Conservation (phyloP, 352 stramenopile genomes). For the Phytophthora crassamura region DNA sequence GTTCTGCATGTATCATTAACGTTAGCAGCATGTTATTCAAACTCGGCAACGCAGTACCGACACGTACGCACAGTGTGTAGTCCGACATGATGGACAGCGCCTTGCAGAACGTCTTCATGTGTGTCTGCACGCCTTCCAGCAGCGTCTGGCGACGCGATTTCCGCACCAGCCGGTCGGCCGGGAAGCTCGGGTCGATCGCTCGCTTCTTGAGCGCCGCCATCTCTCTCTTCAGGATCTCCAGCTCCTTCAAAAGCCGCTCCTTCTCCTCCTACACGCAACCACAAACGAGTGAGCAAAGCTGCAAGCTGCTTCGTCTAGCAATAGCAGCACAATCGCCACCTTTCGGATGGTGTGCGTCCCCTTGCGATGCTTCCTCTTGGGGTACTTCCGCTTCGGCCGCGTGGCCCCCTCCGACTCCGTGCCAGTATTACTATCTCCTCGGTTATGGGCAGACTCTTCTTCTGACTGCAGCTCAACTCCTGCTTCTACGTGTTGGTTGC, state of each 20-base stretch:
- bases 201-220: slow-evolving; percentile 41
- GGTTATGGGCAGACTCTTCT: background rate
- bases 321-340: slow-evolving; percentile 7
- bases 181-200: slow-evolving; percentile 15
- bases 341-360: slow-evolving; percentile 41
- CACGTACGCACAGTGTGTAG: slow-evolving; percentile 41
- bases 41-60: background rate
- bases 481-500: background rate
- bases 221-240: slow-evolving; percentile 34
- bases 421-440: background rate
- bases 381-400: slow-evolving; percentile 30
- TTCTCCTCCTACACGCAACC: slow-evolving; percentile 37
- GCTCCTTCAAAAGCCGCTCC: slow-evolving; percentile 30
- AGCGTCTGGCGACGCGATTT: slow-evolving; percentile 23
- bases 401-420: slow-evolving; percentile 3
- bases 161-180: slow-evolving; percentile 14
- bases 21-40: background rate
- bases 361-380: slow-evolving; percentile 41
- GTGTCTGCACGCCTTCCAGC: slow-evolving; percentile 18
- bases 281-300: slow-evolving; percentile 1
- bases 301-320: background rate
- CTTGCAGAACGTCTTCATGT: slow-evolving; percentile 34
- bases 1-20: slow-evolving; percentile 29
- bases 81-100: slow-evolving; percentile 37
- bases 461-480: background rate